phyloP scores from a whole-genome alignment of 2,329 filamentous ascomycete species.

The Apiospora rasikravindrae region DNA sequence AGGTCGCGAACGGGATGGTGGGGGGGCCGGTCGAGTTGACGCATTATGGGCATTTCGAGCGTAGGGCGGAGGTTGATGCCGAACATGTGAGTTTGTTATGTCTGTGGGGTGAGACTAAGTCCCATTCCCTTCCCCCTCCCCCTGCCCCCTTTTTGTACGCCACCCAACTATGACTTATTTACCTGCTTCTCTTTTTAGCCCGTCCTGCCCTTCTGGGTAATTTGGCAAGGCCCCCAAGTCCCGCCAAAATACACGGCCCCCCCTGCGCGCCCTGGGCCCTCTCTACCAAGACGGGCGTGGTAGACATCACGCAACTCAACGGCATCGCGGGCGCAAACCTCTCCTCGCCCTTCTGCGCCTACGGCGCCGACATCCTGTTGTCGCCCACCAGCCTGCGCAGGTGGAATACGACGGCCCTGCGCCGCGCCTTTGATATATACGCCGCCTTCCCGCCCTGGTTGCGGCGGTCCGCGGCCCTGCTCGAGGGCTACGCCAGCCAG shows the following conservation, averaged over 20 bases:
- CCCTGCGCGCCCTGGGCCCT: background rate
- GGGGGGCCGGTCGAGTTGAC: constrained; percentile 4
- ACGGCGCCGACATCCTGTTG: background rate
- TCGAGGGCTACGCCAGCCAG: constrained; percentile 28
- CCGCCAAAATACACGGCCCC: background rate
- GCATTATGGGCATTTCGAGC: constrained; percentile 2
- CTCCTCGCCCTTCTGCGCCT: background rate
- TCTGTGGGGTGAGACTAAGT: too few relatives aligned
- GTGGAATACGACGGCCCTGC: background rate
- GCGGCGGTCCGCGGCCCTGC: background rate
- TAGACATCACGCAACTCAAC: constrained; percentile 4
- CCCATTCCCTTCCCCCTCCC: too few relatives aligned
- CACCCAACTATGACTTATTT: too few relatives aligned
- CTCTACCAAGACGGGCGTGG: background rate
- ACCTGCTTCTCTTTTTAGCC: background rate
- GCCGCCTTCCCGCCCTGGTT: constrained; percentile 21
- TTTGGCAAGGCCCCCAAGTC: background rate
- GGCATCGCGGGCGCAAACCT: background rate
- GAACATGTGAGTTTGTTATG: background rate
- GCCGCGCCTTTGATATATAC: background rate
- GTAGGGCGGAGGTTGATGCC: background rate
- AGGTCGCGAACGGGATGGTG: background rate
- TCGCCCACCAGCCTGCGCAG: background rate
- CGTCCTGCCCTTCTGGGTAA: background rate
- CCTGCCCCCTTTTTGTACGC: too few relatives aligned